A percentile compares a stretch with the other conserved stretches of the same genome.
Conservation (phyloP, 441 rosid genomes). For the Melastoma candidum region DNA sequence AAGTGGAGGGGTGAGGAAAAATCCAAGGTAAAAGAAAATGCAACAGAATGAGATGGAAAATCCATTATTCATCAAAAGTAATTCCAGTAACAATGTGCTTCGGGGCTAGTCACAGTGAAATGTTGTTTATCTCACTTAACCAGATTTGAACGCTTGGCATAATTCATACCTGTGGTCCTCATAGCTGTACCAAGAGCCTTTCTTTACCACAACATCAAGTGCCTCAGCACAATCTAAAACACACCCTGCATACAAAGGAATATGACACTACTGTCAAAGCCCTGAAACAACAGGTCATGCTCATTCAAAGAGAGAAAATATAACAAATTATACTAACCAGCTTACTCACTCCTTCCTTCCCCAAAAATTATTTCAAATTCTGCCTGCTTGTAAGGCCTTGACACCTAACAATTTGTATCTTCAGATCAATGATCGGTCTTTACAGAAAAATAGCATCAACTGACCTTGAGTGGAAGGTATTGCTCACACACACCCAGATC, state of each 20-base stretch:
- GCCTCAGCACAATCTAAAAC: conserved; percentile 81
- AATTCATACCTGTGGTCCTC: conserved; percentile 67
- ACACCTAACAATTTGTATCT: no score
- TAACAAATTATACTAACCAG: conserved; percentile 42
- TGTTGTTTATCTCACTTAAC: neutral
- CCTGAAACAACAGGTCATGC: neutral
- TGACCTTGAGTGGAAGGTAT: no score
- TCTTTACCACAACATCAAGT: conserved; percentile 73
- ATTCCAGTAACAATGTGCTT: neutral
- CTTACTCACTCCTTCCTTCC: conserved; percentile 89
- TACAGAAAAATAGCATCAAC: no score
- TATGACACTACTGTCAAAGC: conserved; percentile 15
- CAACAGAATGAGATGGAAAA: no score
- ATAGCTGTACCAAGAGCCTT: conserved; percentile 94
- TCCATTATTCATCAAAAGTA: neutral
- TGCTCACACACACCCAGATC: no score
- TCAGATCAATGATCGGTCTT: no score
- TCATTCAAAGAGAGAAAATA: no score
- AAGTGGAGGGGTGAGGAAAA: no score
- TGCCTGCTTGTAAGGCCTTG: conserved; percentile 93
- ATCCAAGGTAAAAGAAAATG: no score
- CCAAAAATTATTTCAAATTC: conserved; percentile 93
- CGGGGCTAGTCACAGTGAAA: neutral
- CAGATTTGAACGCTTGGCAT: conserved; percentile 1
- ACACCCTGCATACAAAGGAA: conserved; percentile 53